phyloP scores from a whole-genome alignment of 257 asterid genomes.

The Solanum appendiculatum region DNA sequence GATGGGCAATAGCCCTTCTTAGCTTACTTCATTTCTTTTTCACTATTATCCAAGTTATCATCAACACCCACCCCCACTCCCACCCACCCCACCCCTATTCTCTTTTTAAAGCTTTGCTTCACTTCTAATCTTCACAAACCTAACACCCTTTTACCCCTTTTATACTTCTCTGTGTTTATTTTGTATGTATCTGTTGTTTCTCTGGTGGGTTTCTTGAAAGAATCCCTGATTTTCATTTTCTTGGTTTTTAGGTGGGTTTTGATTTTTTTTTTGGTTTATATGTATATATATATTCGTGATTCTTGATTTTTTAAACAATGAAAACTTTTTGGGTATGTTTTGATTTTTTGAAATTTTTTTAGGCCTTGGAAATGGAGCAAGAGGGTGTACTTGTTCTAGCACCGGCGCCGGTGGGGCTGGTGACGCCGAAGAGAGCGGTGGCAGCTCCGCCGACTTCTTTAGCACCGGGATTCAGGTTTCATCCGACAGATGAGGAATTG shows the following conservation, averaged over 20 bases:
- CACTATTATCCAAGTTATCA: neutral
- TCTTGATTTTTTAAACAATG: neutral
- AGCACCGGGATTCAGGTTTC: slow-evolving; percentile 96
- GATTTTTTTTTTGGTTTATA: neutral
- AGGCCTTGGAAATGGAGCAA: neutral
- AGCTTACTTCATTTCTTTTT: slow-evolving; percentile 2
- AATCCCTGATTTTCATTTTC: slow-evolving; percentile 1
- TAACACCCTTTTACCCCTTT: neutral
- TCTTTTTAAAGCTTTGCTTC: slow-evolving; percentile 35
- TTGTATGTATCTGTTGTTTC: neutral
- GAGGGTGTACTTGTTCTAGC: slow-evolving; percentile 36
- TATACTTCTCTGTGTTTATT: neutral
- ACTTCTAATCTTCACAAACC: slow-evolving; percentile 45
- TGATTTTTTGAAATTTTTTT: neutral
- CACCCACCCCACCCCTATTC: neutral
- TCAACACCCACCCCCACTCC: neutral
- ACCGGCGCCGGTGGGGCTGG: slow-evolving; percentile 15
- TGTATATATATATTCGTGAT: neutral
- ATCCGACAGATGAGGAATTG: slow-evolving; percentile 92
- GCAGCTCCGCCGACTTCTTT: slow-evolving; percentile 52
- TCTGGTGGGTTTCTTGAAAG: neutral
- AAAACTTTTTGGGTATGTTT: neutral
- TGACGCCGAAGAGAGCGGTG: slow-evolving; percentile 20
- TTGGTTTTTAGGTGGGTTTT: neutral
- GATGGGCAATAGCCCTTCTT: slow-evolving; percentile 39